Evolutionary conservation across 495 filamentous ascomycete genomes (phyloP), one percentile per base, ranked within the genome.

Genomic region (Lichenothelia convexa): DNA sequence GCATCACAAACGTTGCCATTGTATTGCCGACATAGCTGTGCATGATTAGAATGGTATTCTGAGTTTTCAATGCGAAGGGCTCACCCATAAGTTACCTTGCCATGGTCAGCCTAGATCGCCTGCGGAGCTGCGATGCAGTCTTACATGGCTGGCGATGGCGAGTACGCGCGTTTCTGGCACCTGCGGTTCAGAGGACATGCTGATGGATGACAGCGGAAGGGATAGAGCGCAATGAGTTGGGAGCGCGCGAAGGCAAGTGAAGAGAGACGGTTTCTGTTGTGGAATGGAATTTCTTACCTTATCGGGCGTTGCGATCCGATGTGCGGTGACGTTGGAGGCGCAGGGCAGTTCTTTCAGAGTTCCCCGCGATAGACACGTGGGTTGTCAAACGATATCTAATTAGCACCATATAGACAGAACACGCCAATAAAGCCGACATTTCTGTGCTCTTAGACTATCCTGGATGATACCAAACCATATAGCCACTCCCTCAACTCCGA

Each of bases 121-220:
- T 13, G 13, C 16, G 20, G 30, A 29, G 41, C 33, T 31, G 22
- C 15, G 18, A n/a, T 17, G 15, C 39, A 41, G 24, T 40, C 81
- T 59, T 80, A 94, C 89, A 91, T 97, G 89, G 59, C 89, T 95
- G 52, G 89, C 89, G 44, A 95, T 72, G 29, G 89, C 86, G 50
- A 97, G 67, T 38, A 97, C 85, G 50, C 71, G 63, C 21, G 84
- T 92, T 53, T 89, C 82, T 8, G 85, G 83, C 30, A 91, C 70
- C 30, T 43, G 34, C 21, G 42, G 9, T 7, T 34, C 34, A 12
- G 39, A 19, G 13, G 24, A 27, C 24, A 9, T 33, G 24, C 15
- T 13, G 24, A 13, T 29, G 1, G 31, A 12, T 11, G 31, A 8
- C 9, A 33, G 31, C 31, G 17, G n/a, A 8, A 11, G 17, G 11